These are phyloP conservation scores for Sequoia sempervirens DNA, from an alignment of 75 land plant genomes.

Conservation along the genomic window DNA sequence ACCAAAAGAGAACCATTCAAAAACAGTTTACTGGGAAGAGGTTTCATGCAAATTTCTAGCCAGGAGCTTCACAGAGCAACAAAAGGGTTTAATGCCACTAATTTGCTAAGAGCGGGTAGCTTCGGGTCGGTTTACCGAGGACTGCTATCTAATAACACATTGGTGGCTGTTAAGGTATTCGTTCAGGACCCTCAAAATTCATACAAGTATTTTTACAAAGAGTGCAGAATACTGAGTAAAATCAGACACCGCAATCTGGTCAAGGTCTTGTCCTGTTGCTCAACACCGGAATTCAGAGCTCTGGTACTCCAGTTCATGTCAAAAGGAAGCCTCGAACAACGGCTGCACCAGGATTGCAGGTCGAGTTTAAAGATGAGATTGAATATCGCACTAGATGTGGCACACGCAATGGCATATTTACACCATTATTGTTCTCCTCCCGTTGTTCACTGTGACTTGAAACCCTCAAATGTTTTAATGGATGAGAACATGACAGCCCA, in stretches of 20 bases:
- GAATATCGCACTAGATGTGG: constrained; percentile 38
- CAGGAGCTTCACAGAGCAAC: constrained; percentile 5
- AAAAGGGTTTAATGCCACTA: constrained; percentile 21
- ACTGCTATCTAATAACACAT: constrained; percentile 11
- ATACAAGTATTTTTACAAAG: constrained; percentile 36
- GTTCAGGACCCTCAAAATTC: constrained; percentile 6
- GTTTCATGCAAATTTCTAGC: background rate
- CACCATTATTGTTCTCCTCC: constrained; percentile 54
- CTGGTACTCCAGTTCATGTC: constrained; percentile 66
- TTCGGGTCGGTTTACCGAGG: constrained; percentile 41
- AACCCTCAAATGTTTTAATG: constrained; percentile 47
- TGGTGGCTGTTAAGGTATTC: constrained; percentile 41
- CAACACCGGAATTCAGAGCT: constrained; percentile 26
- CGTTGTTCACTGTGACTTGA: constrained; percentile 56
- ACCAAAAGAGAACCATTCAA: background rate
- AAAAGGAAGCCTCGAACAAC: constrained; percentile 56
- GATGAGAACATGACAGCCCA: constrained; percentile 45
- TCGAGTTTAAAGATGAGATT: constrained; percentile 41
- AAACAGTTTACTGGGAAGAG: background rate
- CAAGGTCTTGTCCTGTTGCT: constrained; percentile 53
- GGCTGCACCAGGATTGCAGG: constrained; percentile 17
- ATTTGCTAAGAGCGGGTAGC: constrained; percentile 45
- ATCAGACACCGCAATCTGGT: constrained; percentile 67
- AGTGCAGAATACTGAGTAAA: constrained; percentile 46
- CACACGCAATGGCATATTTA: constrained; percentile 56